Evolutionary conservation across 306 rosid genomes (phyloP).

Genomic region (Cucumis cinereus): DNA sequence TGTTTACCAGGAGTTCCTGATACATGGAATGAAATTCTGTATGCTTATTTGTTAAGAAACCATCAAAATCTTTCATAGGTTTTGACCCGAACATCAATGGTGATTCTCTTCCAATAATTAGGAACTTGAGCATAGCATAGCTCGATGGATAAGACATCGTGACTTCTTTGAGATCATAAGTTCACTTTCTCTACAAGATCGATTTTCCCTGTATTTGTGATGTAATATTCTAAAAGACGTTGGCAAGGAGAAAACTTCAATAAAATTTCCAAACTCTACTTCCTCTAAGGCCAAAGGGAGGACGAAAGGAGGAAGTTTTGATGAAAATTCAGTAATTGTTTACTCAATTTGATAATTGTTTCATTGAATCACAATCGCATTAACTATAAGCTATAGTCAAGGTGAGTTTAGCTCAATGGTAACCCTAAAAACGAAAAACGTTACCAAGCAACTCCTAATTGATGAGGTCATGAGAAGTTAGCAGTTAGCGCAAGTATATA

Average conservation of each 20-base stretch:
- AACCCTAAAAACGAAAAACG: too few species aligned
- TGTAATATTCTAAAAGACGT: not conserved
- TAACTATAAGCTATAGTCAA: not conserved
- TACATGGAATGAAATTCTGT: constrained; percentile 73
- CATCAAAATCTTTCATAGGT: constrained; percentile 31
- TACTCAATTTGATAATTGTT: not conserved
- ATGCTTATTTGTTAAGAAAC: constrained; percentile 51
- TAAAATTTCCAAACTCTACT: not conserved
- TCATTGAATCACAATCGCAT: not conserved
- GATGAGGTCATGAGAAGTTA: not conserved
- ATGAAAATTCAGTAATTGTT: not conserved
- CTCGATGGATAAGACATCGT: not conserved
- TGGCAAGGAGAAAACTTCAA: not conserved
- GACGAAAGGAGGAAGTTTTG: not conserved
- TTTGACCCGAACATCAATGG: not conserved
- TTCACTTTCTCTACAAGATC: not conserved
- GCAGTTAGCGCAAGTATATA: too few species aligned
- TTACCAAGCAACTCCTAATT: not conserved
- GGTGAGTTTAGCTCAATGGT: too few species aligned
- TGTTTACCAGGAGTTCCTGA: constrained; percentile 96
- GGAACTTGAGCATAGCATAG: not conserved
- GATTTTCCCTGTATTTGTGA: not conserved
- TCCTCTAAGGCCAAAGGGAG: not conserved
- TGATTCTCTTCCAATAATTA: not conserved
- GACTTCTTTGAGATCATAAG: not conserved